Evolutionary conservation across 1,284 basidiomycete species (phyloP).

Genomic region (Laetiporus sulphureus): DNA sequence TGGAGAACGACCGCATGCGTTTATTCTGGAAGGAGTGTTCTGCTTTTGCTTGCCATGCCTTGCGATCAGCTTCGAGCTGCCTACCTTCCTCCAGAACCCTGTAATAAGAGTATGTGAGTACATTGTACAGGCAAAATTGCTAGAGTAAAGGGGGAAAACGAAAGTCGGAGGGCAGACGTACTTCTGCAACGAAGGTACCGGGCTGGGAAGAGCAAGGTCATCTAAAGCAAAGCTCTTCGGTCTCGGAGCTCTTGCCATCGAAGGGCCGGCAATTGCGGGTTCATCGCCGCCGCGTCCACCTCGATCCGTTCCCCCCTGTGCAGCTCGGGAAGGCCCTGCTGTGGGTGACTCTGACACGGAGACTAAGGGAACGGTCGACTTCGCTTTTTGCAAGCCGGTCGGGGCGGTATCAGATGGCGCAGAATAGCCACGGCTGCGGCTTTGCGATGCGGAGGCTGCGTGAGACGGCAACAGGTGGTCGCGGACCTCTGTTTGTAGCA

Average conservation of each 20-base stretch:
- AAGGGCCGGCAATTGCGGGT: constrained; percentile 9
- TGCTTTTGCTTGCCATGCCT: constrained; percentile 59
- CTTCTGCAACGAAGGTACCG: constrained; percentile 54
- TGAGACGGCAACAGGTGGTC: constrained; percentile 1
- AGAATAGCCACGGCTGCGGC: no score
- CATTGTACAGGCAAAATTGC: constrained; percentile 4
- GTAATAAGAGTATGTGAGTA: constrained; percentile 6
- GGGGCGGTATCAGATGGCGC: no score
- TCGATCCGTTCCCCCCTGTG: not conserved
- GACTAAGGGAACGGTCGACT: no score
- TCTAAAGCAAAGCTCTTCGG: constrained; percentile 50
- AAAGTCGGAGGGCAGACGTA: constrained; percentile 27
- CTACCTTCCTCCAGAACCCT: constrained; percentile 64
- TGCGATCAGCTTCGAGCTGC: constrained; percentile 52
- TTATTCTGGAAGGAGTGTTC: constrained; percentile 58
- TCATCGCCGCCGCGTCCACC: not conserved
- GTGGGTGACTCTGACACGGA: no score
- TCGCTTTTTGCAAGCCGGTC: no score
- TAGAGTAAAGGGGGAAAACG: not conserved
- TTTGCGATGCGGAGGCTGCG: no score
- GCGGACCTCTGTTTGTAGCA: not conserved
- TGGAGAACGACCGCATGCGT: constrained; percentile 51
- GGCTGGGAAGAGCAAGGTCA: constrained; percentile 51
- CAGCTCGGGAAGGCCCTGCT: not conserved
- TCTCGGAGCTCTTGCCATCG: constrained; percentile 18